Evolutionary conservation across 495 filamentous ascomycete species (phyloP).

Genomic region (Tuber borchii): DNA sequence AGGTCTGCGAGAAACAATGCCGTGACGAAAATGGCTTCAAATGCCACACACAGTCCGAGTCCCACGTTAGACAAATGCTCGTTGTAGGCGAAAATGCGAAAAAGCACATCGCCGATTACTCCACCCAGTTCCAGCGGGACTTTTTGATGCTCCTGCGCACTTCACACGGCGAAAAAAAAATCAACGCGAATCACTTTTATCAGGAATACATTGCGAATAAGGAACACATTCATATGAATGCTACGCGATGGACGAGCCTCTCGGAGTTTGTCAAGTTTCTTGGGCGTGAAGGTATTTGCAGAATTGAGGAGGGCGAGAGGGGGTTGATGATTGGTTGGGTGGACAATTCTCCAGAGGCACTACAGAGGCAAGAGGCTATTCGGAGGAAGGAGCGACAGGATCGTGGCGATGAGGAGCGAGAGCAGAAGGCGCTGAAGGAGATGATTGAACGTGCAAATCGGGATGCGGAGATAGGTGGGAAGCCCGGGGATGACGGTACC

Average conservation of each 20-base stretch:
- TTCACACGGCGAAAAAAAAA: constrained; percentile 74
- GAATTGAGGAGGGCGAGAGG: constrained; percentile 84
- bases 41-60: constrained; percentile 71
- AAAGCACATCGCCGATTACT: constrained; percentile 70
- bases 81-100: constrained; percentile 76
- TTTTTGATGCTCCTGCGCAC: constrained; percentile 71
- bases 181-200: constrained; percentile 86
- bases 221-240: constrained; percentile 88
- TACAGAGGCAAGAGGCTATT: constrained; percentile 70
- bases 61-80: constrained; percentile 78
- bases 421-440: constrained; percentile 67
- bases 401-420: constrained; percentile 81
- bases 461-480: constrained; percentile 50
- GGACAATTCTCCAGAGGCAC: constrained; percentile 77
- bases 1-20: constrained; percentile 42
- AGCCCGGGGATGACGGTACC: constrained; percentile 47
- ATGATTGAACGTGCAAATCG: constrained; percentile 69
- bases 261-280: constrained; percentile 84
- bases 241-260: constrained; percentile 75
- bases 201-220: constrained; percentile 75
- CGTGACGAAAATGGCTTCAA: constrained; percentile 73
- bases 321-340: constrained; percentile 83
- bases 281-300: constrained; percentile 73
- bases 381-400: constrained; percentile 76
- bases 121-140: constrained; percentile 67